These are phyloP conservation scores for Musa acuminata DNA, from an alignment of 176 grass and related monocot genomes.

Conservation along the genomic window DNA sequence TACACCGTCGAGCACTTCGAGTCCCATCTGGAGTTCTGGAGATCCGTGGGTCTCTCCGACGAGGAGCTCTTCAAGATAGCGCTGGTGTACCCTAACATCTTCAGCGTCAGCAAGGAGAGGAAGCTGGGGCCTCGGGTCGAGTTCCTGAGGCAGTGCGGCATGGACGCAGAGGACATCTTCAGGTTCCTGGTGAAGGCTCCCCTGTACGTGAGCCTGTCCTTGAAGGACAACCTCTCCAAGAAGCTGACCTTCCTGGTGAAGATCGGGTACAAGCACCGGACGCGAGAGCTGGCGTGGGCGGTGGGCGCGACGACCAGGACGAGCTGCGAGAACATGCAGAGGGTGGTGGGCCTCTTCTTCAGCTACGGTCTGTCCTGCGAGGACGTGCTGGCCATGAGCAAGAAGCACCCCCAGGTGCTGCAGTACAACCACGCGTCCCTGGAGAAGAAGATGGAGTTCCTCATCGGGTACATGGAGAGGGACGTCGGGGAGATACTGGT, in stretches of 20 bases:
- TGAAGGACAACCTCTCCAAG: constrained; percentile 12
- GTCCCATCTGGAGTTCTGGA: constrained; percentile 22
- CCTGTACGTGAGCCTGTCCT: constrained; percentile 12
- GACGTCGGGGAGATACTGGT: constrained; percentile 8
- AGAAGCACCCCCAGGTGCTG: constrained; percentile 24
- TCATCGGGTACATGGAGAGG: constrained; percentile 13
- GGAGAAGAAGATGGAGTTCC: constrained; percentile 24
- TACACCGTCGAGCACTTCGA: constrained; percentile 17
- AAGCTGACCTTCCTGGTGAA: constrained; percentile 20
- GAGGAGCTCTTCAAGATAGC: constrained; percentile 22
- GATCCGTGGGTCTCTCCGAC: constrained; percentile 14
- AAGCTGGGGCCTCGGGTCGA: constrained; percentile 18
- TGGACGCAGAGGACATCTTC: constrained; percentile 21
- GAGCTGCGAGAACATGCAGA: constrained; percentile 28
- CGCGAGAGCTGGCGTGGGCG: constrained; percentile 13
- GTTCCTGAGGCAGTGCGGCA: constrained; percentile 14
- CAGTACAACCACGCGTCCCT: constrained; percentile 21
- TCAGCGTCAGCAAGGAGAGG: constrained; percentile 23
- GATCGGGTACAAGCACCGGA: constrained; percentile 15
- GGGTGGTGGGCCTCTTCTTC: constrained; percentile 18
- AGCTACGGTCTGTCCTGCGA: constrained; percentile 13
- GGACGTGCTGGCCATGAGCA: constrained; percentile 21
- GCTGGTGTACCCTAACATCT: constrained; percentile 16
- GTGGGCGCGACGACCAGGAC: constrained; percentile 9
- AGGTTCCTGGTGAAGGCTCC: constrained; percentile 23